phyloP scores from a whole-genome alignment of 73 alveolate genomes.

The Symbiodinium pilosum region DNA sequence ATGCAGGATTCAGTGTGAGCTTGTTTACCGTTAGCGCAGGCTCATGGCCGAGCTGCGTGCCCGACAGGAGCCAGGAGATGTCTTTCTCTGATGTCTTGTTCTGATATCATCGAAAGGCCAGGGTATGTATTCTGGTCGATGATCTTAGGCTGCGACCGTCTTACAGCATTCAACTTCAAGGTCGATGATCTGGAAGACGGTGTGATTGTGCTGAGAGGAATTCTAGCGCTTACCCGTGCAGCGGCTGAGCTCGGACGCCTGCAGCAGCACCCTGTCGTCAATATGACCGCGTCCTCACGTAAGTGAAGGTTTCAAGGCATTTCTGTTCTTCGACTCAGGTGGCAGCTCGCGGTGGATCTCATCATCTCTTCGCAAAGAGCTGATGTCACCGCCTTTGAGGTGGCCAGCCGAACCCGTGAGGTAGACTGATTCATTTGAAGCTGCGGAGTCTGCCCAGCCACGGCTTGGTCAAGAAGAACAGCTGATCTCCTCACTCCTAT shows the following conservation, averaged over 20 bases:
- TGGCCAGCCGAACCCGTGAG: background rate
- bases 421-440: too few species aligned
- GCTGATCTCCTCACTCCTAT: too few species aligned
- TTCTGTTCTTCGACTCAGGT: too few species aligned
- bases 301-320: too few species aligned
- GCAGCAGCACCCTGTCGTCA: background rate
- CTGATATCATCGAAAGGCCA: background rate
- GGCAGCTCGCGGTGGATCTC: background rate
- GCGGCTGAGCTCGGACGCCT: background rate
- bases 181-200: too few species aligned
- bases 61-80: background rate
- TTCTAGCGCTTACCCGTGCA: background rate
- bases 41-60: background rate
- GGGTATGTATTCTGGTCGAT: too few species aligned
- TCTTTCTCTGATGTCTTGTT: too few species aligned
- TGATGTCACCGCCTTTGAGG: background rate
- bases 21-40: background rate
- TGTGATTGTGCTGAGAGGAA: background rate
- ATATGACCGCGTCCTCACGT: background rate
- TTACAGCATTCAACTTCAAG: too few species aligned
- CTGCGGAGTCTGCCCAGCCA: too few species aligned
- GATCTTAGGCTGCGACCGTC: too few species aligned
- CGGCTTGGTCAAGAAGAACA: too few species aligned
- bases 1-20: background rate
- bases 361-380: background rate